Evolutionary conservation across 345 rosid genomes (phyloP), one percentile per base, ranked within the genome.

Genomic region (Gossypium mustelinum): DNA sequence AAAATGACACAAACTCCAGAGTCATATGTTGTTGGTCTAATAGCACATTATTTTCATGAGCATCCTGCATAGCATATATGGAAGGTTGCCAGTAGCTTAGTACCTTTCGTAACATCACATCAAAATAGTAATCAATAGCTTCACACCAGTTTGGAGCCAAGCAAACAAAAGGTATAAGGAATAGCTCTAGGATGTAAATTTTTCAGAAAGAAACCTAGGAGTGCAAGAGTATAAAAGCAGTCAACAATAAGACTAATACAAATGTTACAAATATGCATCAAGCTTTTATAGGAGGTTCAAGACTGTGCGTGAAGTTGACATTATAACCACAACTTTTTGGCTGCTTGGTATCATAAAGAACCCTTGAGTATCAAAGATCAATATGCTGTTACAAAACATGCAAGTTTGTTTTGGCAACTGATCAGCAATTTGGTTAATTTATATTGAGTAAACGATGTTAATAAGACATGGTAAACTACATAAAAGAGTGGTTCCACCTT

Each of bases 1-100:
- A 85, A 24, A 75, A 73, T 27, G 99, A 95, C 75, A 85, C 83
- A 68, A 95, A 88, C 75, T 93, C 98, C 72, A 92, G 39, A 44
- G 74, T 83, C 82, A 87, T 82, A 25, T 48, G 73, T 29, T 83
- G 84, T 70, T 24, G 52, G 17, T 78, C 81, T 63, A 57, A 69
- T 2, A 69, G 76, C 27, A 50, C 56, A 78, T 85, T 77, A 55
- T 75, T 83, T 65, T 83, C 84, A 75, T 44, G 77, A 73, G 59
- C 72, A 55, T 90, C 97, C 97, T 90, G 73, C 54, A 75, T n/a
- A 78, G 51, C 20, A 65, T 45, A 62, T 71, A 57, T 20, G 20
- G 10, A 7, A 61, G 45, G 29, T 59, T 61, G 64, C 14, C 1
- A 75, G 51, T 25, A 55, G 25, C 81, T 55, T 17, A 66, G 66